Percentiles rank a stretch among this genome's conserved stretches.
phyloP scores from a whole-genome alignment of 2,329 filamentous ascomycete species.

The Aspergillus sp. region DNA sequence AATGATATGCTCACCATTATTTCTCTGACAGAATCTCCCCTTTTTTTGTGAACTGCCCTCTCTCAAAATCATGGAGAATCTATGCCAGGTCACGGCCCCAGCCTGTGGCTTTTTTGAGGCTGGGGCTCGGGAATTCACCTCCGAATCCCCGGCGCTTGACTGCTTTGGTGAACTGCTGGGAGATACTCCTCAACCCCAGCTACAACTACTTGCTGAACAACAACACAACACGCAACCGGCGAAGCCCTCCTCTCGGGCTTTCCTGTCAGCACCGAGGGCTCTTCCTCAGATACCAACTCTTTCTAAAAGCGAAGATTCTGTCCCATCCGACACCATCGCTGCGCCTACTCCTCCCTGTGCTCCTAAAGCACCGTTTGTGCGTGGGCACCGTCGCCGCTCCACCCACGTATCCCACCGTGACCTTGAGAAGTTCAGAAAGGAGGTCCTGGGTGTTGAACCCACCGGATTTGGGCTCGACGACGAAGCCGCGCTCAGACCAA shows the following conservation, averaged over 20 bases:
- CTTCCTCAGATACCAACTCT: constrained; percentile 2
- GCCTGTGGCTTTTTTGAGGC: constrained; percentile 17
- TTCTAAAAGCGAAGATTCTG: constrained; percentile 11
- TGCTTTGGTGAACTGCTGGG: constrained; percentile 19
- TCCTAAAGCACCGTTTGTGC: constrained; percentile 41
- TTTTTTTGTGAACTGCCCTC: neutral
- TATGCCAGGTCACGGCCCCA: constrained; percentile 16
- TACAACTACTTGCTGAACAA: constrained; percentile 3
- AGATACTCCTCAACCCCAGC: constrained; percentile 3
- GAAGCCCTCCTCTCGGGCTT: constrained; percentile 1
- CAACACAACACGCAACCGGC: constrained; percentile 3
- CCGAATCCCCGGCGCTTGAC: constrained; percentile 31
- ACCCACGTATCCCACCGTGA: constrained; percentile 46
- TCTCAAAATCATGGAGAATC: constrained; percentile 15
- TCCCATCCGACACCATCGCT: constrained; percentile 37
- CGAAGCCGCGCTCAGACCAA: constrained; percentile 30
- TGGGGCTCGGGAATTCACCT: constrained; percentile 22
- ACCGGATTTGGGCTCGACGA: constrained; percentile 37
- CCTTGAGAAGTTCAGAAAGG: constrained; percentile 44
- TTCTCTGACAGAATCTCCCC: neutral
- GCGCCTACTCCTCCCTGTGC: constrained; percentile 32
- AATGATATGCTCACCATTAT: neutral
- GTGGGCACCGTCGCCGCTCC: constrained; percentile 47
- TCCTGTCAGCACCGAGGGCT: constrained; percentile 3
- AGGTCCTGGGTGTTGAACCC: constrained; percentile 39